Evolutionary conservation across 2,329 filamentous ascomycete genomes (phyloP).

Genomic region (Delphinella strobiligena): DNA sequence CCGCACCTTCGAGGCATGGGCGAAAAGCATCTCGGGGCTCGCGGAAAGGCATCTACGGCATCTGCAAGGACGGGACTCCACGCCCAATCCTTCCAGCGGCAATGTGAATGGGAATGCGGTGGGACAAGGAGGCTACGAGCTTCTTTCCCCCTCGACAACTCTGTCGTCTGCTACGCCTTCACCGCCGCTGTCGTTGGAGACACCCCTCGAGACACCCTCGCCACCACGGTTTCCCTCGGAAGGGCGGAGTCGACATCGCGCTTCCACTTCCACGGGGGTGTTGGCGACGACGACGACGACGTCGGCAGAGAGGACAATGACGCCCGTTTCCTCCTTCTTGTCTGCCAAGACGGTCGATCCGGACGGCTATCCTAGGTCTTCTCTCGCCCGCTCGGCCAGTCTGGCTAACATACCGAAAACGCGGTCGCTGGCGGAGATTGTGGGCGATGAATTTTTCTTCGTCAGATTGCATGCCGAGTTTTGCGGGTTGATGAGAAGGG

Average conservation of each 20-base stretch:
- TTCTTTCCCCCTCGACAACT: background rate
- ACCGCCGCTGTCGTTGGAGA: conserved; percentile 6
- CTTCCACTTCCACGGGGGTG: background rate
- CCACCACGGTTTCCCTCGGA: background rate
- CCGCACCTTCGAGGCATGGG: conserved; percentile 6
- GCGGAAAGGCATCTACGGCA: background rate
- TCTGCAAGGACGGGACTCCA: no score
- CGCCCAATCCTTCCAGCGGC: no score
- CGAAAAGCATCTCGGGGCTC: background rate
- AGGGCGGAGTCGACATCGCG: background rate
- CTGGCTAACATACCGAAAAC: conserved; percentile 6
- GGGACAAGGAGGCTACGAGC: background rate
- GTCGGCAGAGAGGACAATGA: background rate
- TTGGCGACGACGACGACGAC: background rate
- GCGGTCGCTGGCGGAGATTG: conserved; percentile 3
- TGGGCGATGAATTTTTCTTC: conserved; percentile 6
- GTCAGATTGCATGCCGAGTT: conserved; percentile 8
- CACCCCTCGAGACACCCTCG: conserved; percentile 1
- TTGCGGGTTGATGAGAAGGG: conserved; percentile 3
- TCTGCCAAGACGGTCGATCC: conserved; percentile 8
- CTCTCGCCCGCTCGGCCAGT: background rate
- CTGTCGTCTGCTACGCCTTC: conserved; percentile 1
- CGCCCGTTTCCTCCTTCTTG: conserved; percentile 7
- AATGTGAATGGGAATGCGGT: background rate
- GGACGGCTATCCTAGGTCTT: conserved; percentile 8